Evolutionary conservation across 495 filamentous ascomycete genomes (phyloP).

Genomic region (Penicillium waksmanii): DNA sequence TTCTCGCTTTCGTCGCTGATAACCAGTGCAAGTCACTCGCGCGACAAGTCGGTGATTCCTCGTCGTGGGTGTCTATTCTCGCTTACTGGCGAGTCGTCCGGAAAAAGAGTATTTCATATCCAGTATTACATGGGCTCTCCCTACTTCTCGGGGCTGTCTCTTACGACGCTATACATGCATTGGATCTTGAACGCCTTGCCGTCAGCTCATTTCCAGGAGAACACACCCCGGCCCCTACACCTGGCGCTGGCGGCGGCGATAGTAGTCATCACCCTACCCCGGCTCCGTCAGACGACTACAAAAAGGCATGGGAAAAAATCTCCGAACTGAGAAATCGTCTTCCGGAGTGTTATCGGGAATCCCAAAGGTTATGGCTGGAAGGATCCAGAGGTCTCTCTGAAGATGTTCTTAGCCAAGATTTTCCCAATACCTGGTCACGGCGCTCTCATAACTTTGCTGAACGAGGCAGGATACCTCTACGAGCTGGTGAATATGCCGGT

Average conservation of each 20-base stretch:
- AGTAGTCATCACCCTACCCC: slow-evolving; percentile 17
- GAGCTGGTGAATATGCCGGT: slow-evolving; percentile 46
- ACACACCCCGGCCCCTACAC: slow-evolving; percentile 41
- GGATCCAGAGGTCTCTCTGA: slow-evolving; percentile 49
- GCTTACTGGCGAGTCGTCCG: slow-evolving; percentile 50
- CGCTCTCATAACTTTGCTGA: slow-evolving; percentile 41
- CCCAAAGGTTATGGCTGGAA: slow-evolving; percentile 49
- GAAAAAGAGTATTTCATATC: slow-evolving; percentile 41
- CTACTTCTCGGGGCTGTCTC: slow-evolving; percentile 52
- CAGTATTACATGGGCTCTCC: slow-evolving; percentile 46
- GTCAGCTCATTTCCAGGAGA: slow-evolving; percentile 44
- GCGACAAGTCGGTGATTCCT: slow-evolving; percentile 43
- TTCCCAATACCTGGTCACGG: slow-evolving; percentile 51
- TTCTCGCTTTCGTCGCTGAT: slow-evolving; percentile 52
- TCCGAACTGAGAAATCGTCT: slow-evolving; percentile 44
- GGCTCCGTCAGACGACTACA: slow-evolving; percentile 38
- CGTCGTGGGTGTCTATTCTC: slow-evolving; percentile 54
- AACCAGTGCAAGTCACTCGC: slow-evolving; percentile 42
- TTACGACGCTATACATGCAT: slow-evolving; percentile 47
- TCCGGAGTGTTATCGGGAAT: slow-evolving; percentile 45
- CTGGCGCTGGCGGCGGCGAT: slow-evolving; percentile 36
- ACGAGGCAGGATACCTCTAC: slow-evolving; percentile 38
- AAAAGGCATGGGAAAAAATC: slow-evolving; percentile 42
- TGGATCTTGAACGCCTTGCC: slow-evolving; percentile 52
- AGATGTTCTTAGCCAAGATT: slow-evolving; percentile 45